Base-by-base conservation (phyloP, 441 rosid genomes). In the Adansonia gregorii region DNA sequence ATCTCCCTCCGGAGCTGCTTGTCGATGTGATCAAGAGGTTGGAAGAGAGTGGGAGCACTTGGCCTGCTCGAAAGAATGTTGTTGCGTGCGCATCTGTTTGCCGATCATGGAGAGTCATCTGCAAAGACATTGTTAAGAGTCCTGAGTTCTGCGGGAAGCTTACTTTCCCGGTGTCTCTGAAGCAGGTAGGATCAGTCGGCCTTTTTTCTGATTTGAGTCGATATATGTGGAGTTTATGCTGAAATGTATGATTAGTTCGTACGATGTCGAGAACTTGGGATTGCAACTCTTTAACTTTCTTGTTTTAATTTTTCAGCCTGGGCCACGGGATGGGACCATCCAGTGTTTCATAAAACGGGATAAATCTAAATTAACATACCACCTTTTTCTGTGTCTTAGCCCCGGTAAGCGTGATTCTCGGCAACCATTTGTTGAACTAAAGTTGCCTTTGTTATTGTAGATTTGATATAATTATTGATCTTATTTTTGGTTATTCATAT, bases 31-130 rank as follows among this genome's bases (percentile, higher is more conserved):
- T 87, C 64, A 87, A 76, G 68, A 83, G 89, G 75, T 75, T 86
- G 82, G 90, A 87, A 17, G 90, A 87, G 82, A 87, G 85, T 56
- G 90, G 86, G 77, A 83, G 78, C 81, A 81, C 82, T 10, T 87
- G 87, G 90, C 90, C 89, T 54, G 79, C 86, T 43, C 81, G 89
- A 51, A 84, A 78, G 79, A 76, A 84, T 77, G 85, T 87, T 0
- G 90, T 87, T 15, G 85, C 87, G 10, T 87, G 90, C 80, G 85
- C 90, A 65, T 82, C 87, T 24, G 90, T 87, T 59, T 87, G 90
- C 71, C 85, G 83, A 22, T 83, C 89, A 60, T 87, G 89, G 90
- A 86, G 90, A 81, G 80, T 68, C 71, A 81, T 86, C 84, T 87
- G 90, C 79, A 86, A 86, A 84, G 89, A 87, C 76, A 83, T 87